Evolutionary conservation across 2,329 filamentous ascomycete species (phyloP).

Genomic region (Sporothrix schenckii): DNA sequence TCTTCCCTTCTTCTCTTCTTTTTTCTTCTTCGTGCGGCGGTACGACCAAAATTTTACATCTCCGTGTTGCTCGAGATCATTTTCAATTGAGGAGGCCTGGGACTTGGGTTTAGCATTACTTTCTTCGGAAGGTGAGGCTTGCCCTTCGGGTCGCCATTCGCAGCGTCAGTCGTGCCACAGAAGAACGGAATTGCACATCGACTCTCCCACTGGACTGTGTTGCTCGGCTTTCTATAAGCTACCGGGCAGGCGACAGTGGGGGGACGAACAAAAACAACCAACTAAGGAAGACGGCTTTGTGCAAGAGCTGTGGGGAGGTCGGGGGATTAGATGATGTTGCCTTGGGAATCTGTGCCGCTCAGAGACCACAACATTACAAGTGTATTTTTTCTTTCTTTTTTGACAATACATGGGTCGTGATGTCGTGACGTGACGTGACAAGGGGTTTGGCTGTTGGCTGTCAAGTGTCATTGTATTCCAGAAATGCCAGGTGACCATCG

Average conservation of each 20-base stretch:
- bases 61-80: slow-evolving; percentile 77
- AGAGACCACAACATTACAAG: slow-evolving; percentile 31
- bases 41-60: slow-evolving; percentile 60
- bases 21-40: slow-evolving; percentile 75
- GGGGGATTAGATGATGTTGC: slow-evolving; percentile 7
- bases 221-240: slow-evolving; percentile 35
- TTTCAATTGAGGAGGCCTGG: slow-evolving; percentile 33
- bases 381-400: too few relatives aligned
- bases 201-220: slow-evolving; percentile 54
- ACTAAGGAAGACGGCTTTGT: slow-evolving; percentile 3
- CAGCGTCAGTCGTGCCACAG: slow-evolving; percentile 82
- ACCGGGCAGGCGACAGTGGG: slow-evolving; percentile 41
- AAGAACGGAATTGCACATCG: slow-evolving; percentile 77
- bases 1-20: slow-evolving; percentile 34
- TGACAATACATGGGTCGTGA: background rate
- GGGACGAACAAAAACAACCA: slow-evolving; percentile 46
- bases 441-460: background rate
- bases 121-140: slow-evolving; percentile 44
- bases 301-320: slow-evolving; percentile 2
- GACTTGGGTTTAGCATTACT: slow-evolving; percentile 30
- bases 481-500: background rate
- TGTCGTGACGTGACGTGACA: background rate
- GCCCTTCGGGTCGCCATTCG: slow-evolving; percentile 54
- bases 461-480: background rate
- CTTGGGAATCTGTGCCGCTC: slow-evolving; percentile 32